Percentiles rank a stretch among this genome's conserved stretches.
Conservation (phyloP, 1,284 basidiomycete genomes). For the Ustilago nuda region DNA sequence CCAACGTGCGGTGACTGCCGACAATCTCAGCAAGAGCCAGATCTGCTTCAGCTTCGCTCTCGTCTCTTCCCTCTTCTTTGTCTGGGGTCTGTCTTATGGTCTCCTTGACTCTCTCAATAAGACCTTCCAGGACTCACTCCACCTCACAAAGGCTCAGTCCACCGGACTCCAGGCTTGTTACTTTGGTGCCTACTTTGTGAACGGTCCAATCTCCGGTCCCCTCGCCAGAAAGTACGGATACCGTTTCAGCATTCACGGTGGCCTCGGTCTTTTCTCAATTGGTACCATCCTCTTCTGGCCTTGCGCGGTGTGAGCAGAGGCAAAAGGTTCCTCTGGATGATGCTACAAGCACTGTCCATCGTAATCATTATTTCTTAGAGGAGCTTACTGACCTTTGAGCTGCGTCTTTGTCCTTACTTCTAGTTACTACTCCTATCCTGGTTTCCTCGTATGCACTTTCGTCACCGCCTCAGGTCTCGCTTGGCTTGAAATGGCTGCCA, state of each 20-base stretch:
- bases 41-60: conserved; percentile 75
- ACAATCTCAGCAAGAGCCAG: conserved; percentile 28
- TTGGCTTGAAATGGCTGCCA: conserved; percentile 76
- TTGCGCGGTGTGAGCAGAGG: conserved; percentile 15
- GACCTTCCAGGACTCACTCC: conserved; percentile 80
- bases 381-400: too few relatives aligned
- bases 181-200: conserved; percentile 72
- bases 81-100: conserved; percentile 76
- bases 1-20: conserved; percentile 37
- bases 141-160: conserved; percentile 80
- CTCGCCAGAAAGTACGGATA: conserved; percentile 69
- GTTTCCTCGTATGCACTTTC: conserved; percentile 47
- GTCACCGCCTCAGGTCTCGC: conserved; percentile 77
- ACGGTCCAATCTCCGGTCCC: conserved; percentile 54
- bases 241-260: conserved; percentile 74
- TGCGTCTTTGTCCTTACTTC: too few relatives aligned
- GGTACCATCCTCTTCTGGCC: conserved; percentile 53
- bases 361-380: too few relatives aligned
- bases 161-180: conserved; percentile 87
- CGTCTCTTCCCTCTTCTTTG: conserved; percentile 83
- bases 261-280: conserved; percentile 73
- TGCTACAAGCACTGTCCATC: too few relatives aligned
- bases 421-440: conserved; percentile 27
- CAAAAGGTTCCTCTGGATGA: too few relatives aligned
- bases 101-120: conserved; percentile 86